phyloP scores from a whole-genome alignment of 2,329 filamentous ascomycete genomes.

The Geosmithia putterillii region DNA sequence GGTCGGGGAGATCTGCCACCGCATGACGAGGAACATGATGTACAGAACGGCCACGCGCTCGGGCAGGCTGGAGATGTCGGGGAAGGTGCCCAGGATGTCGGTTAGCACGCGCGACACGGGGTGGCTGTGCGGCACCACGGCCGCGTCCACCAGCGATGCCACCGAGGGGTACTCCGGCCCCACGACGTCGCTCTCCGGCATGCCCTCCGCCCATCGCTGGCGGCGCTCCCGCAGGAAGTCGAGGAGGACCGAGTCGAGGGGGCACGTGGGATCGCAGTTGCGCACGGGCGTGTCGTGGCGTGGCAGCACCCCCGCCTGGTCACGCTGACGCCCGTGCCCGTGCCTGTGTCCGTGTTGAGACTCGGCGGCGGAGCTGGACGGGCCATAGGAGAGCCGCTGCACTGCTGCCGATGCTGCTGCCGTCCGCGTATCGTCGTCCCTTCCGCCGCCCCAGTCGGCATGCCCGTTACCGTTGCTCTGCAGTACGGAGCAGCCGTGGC shows the following conservation, averaged over 20 bases:
- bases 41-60: constrained; percentile 76
- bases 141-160: constrained; percentile 63
- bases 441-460: too few relatives aligned
- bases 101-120: constrained; percentile 76
- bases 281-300: constrained; percentile 27
- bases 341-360: not conserved
- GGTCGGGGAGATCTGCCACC: constrained; percentile 73
- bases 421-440: too few relatives aligned
- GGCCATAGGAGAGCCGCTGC: too few relatives aligned
- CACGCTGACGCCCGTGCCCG: not conserved
- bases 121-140: constrained; percentile 50
- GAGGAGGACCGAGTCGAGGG: constrained; percentile 66
- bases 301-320: not conserved
- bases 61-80: constrained; percentile 63
- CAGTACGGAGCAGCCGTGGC: too few relatives aligned
- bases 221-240: constrained; percentile 64
- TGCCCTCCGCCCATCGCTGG: constrained; percentile 53
- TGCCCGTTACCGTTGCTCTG: too few relatives aligned
- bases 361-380: not conserved
- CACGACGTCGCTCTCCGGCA: constrained; percentile 51
- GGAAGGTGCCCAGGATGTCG: constrained; percentile 75
- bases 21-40: constrained; percentile 77
- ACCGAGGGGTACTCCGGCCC: constrained; percentile 74
- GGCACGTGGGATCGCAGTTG: constrained; percentile 59
- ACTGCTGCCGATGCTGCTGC: too few relatives aligned